phyloP scores from a whole-genome alignment of 2,329 filamentous ascomycete species.

The Trichoderma sp. region DNA sequence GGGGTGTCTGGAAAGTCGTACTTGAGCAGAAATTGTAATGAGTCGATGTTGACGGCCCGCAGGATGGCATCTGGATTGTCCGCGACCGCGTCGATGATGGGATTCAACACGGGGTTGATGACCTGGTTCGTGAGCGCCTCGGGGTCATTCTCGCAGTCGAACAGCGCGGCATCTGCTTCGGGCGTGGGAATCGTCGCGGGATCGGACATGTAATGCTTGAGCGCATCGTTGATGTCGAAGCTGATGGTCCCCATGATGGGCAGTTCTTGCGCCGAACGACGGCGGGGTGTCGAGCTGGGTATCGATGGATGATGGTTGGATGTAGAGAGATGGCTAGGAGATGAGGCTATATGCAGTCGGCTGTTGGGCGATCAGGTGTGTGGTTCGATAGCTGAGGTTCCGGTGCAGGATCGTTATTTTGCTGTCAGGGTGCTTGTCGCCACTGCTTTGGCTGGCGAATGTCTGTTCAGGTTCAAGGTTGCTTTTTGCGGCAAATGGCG shows the following conservation, averaged over 20 bases:
- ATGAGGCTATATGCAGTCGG: background rate
- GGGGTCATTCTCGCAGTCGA: slow-evolving; percentile 91
- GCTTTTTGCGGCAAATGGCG: slow-evolving; percentile 22
- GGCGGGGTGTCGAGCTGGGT: slow-evolving; percentile 25
- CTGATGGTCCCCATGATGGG: slow-evolving; percentile 70
- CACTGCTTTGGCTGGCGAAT: background rate
- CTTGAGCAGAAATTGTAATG: slow-evolving; percentile 94
- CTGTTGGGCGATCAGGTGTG: background rate
- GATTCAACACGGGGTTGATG: slow-evolving; percentile 84
- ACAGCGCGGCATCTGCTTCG: slow-evolving; percentile 79
- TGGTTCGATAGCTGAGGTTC: background rate
- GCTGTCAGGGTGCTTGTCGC: background rate
- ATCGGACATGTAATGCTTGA: slow-evolving; percentile 96
- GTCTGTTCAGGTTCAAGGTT: background rate
- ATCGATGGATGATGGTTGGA: background rate
- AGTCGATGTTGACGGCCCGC: slow-evolving; percentile 80
- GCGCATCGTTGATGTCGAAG: slow-evolving; percentile 95
- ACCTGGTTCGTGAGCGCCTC: slow-evolving; percentile 77
- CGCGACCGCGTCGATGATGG: slow-evolving; percentile 88
- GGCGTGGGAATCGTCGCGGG: slow-evolving; percentile 79
- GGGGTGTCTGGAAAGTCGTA: slow-evolving; percentile 60
- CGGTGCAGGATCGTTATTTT: background rate
- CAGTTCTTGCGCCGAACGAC: slow-evolving; percentile 33
- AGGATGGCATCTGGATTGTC: slow-evolving; percentile 89
- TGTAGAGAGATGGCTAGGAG: background rate